Base-by-base conservation (phyloP, 2,329 filamentous ascomycete species). In the Aspergillus tamarii region DNA sequence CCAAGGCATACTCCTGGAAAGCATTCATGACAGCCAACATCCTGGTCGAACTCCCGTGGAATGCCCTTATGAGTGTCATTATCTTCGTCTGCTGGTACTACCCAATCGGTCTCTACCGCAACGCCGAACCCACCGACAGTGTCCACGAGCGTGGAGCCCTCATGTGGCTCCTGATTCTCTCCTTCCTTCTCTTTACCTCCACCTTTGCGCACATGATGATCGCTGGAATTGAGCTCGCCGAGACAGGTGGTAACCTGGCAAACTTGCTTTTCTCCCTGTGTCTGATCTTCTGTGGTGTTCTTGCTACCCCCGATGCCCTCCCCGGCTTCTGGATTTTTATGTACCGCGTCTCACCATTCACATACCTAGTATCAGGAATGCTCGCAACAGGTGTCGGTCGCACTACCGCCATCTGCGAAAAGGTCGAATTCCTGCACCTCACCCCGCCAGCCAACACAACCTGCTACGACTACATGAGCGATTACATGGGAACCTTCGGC, bases 241-340 rank as follows among this genome's bases (percentile, higher is more conserved):
- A 91, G 69, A 91, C 89, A 0, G 91, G 89, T 6, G 86, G 85
- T 7, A 87, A 85, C 54, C 75, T 92, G 21, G 87, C 87, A 59
- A 87, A 86, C 8, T 73, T 91, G 32, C 72, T 89, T 19, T 84
- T 87, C 64, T 82, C 86, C 30, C 82, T 90, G 74, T 84, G 82
- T 66, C 78, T 88, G 43, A 82, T 87, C 61, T 90, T 90, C 80
- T 87, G 84, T 70, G 78, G 77, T 74, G 77, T 80, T 61, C 74
- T 80, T 64, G 87, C 89, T 61, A 76, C 84, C 0, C 86, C 88
- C 0, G 63, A 72, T 2, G 78, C 83, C 1, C 82, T 93, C 2
- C 90, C 90, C 0, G 83, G 86, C 1, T 93, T 93, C 81, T 93
- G 91, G 91, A 87, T 88, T 68, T 93, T 92, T 80, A 92, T 92